Conservation (phyloP, 2,329 filamentous ascomycete genomes). For the Metarhizium brunneum region DNA sequence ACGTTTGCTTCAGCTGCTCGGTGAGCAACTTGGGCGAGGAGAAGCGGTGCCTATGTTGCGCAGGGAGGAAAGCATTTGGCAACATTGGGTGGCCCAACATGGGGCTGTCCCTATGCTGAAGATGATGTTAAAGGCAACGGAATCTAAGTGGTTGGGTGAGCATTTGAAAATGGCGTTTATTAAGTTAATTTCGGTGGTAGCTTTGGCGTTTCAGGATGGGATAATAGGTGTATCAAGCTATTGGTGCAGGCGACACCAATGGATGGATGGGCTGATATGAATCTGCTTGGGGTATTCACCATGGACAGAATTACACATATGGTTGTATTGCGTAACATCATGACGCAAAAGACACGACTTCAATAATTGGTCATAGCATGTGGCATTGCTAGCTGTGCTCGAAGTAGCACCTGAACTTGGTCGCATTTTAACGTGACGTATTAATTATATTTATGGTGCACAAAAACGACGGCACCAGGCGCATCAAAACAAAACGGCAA, state of each 20-base stretch:
- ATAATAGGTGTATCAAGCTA: not conserved
- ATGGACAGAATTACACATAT: not conserved
- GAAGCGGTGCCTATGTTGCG: constrained; percentile 43
- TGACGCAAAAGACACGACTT: no score
- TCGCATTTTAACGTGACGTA: not conserved
- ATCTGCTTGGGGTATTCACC: not conserved
- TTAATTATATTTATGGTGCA: not conserved
- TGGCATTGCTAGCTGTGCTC: no score
- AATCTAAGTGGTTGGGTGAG: not conserved
- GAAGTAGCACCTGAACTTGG: not conserved
- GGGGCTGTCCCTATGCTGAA: constrained; percentile 14
- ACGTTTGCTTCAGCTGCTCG: constrained; percentile 50
- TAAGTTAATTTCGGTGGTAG: not conserved
- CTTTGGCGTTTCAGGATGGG: not conserved
- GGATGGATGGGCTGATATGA: not conserved
- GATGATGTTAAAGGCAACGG: not conserved
- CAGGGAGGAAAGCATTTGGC: constrained; percentile 24
- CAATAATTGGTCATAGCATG: no score
- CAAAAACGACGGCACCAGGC: not conserved
- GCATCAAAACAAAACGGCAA: constrained; percentile 4
- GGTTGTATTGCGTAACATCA: not conserved
- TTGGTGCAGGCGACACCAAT: not conserved
- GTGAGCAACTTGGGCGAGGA: constrained; percentile 48
- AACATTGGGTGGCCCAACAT: constrained; percentile 11
- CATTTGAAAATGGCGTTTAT: not conserved